These are phyloP conservation scores for Colletotrichum lupini DNA, from an alignment of 2,329 filamentous ascomycete species.

Conservation along the genomic window DNA sequence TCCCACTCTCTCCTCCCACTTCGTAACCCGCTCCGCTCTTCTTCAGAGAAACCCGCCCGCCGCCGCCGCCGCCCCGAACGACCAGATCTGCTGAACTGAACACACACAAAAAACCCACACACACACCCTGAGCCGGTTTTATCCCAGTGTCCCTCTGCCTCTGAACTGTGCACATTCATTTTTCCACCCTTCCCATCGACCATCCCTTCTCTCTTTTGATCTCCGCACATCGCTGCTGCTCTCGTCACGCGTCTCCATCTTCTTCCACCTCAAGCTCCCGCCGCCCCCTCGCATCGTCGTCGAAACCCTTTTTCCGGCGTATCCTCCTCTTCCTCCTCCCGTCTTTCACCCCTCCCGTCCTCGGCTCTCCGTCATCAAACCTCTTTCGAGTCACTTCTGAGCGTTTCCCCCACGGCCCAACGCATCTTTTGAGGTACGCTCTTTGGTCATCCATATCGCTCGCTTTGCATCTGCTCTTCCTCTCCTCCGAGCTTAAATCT, in stretches of 20 bases:
- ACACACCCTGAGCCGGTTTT: slow-evolving; percentile 29
- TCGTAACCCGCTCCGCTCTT: slow-evolving; percentile 19
- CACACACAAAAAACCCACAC: slow-evolving; percentile 26
- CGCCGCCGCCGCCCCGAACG: slow-evolving; percentile 12
- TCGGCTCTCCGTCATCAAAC: slow-evolving; percentile 14
- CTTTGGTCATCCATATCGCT: not conserved
- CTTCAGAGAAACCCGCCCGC: not conserved
- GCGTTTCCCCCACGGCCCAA: slow-evolving; percentile 20
- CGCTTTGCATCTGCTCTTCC: not conserved
- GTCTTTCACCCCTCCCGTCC: not conserved
- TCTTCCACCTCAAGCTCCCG: slow-evolving; percentile 6
- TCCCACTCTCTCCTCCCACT: not conserved
- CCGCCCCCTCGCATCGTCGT: slow-evolving; percentile 32
- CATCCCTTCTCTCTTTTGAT: slow-evolving; percentile 25
- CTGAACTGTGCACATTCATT: slow-evolving; percentile 33
- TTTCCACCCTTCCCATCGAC: slow-evolving; percentile 16
- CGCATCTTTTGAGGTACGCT: slow-evolving; percentile 25
- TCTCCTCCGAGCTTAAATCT: not conserved
- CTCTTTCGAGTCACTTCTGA: slow-evolving; percentile 31
- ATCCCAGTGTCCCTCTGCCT: slow-evolving; percentile 16
- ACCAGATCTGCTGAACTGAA: slow-evolving; percentile 28
- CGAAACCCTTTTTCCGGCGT: slow-evolving; percentile 32
- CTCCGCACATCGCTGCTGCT: slow-evolving; percentile 30
- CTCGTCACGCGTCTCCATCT: slow-evolving; percentile 32
- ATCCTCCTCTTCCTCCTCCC: not conserved